A percentile compares a stretch with the other conserved stretches of the same genome.
Conservation (phyloP, 257 asterid genomes). For the Schizonepeta tenuifolia region DNA sequence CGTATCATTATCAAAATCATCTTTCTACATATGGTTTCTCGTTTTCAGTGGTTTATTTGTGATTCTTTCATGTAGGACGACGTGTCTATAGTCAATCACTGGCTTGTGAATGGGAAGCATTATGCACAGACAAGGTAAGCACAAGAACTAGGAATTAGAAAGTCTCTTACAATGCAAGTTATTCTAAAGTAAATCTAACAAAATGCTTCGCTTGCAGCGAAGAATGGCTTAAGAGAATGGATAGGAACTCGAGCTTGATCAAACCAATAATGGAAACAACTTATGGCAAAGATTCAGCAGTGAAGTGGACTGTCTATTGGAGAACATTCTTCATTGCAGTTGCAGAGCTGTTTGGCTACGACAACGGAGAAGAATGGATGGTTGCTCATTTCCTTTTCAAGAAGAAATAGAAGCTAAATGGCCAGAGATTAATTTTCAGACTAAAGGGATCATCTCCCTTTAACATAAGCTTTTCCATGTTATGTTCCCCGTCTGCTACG, state of each 20-base stretch:
- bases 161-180: background rate
- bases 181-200: background rate
- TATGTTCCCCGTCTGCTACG: background rate
- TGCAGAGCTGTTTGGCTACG: slow-evolving; percentile 78
- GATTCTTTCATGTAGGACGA: slow-evolving; percentile 65
- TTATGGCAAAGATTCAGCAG: slow-evolving; percentile 82
- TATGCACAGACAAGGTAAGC: slow-evolving; percentile 82
- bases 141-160: background rate
- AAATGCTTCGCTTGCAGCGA: slow-evolving; percentile 58
- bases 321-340: slow-evolving; percentile 89
- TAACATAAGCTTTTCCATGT: background rate
- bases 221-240: slow-evolving; percentile 95
- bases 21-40: background rate
- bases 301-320: slow-evolving; percentile 94
- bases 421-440: background rate
- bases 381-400: slow-evolving; percentile 80
- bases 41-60: background rate
- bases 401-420: slow-evolving; percentile 46
- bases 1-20: background rate
- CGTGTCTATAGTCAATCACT: slow-evolving; percentile 76
- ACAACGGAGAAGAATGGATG: slow-evolving; percentile 96
- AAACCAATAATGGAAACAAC: slow-evolving; percentile 89
- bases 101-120: slow-evolving; percentile 93
- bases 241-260: slow-evolving; percentile 48
- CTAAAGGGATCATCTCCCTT: background rate